Conservation (phyloP, 2,329 filamentous ascomycete species). For the Blastomyces silverae region DNA sequence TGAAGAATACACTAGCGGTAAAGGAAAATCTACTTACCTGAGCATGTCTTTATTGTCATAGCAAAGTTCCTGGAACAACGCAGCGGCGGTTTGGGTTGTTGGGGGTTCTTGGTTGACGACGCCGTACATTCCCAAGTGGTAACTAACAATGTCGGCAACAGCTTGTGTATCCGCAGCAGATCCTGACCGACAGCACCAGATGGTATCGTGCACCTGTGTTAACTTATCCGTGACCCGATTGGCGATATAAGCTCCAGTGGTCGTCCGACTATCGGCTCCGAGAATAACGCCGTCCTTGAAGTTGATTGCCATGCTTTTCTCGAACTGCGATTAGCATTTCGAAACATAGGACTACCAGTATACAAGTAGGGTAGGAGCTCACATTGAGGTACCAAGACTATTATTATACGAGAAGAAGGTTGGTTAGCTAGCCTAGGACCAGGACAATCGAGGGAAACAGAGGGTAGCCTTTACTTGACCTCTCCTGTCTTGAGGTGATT, state of each 20-base stretch:
- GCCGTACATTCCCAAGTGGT: constrained; percentile 87
- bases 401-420: constrained; percentile 13
- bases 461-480: constrained; percentile 71
- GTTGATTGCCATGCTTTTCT: constrained; percentile 85
- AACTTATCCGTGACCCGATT: constrained; percentile 99
- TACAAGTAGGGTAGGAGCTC: constrained; percentile 34
- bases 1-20: not conserved
- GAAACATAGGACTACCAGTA: constrained; percentile 5
- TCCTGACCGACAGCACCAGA: constrained; percentile 98
- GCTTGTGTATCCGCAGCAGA: constrained; percentile 97
- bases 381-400: constrained; percentile 97
- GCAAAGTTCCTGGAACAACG: constrained; percentile 96
- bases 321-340: constrained; percentile 23
- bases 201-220: constrained; percentile 95
- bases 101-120: constrained; percentile 84
- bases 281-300: constrained; percentile 98
- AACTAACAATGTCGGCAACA: constrained; percentile 95
- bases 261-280: constrained; percentile 92
- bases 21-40: constrained; percentile 53
- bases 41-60: constrained; percentile 94
- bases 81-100: constrained; percentile 89
- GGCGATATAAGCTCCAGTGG: constrained; percentile 95
- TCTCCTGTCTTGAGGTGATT: constrained; percentile 97
- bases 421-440: not conserved
- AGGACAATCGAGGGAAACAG: not conserved